Evolutionary conservation across 2,329 filamentous ascomycete species (phyloP).

Genomic region (Didymella pinodella): DNA sequence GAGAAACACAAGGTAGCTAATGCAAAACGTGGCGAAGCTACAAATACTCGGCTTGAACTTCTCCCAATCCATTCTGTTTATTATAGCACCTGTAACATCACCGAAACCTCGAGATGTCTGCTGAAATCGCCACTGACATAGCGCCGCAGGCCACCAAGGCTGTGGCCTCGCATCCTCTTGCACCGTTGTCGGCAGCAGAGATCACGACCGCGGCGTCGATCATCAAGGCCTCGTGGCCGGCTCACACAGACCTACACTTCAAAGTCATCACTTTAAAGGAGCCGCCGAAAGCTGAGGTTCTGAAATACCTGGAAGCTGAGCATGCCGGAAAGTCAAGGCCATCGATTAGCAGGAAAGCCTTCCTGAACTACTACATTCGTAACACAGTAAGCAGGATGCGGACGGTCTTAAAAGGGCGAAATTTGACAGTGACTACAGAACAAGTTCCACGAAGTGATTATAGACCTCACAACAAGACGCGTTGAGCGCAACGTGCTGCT

Average conservation of each 20-base stretch:
- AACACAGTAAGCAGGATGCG: slow-evolving; percentile 60
- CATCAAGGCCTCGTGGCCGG: slow-evolving; percentile 64
- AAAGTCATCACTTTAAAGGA: slow-evolving; percentile 74
- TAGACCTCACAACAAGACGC: slow-evolving; percentile 60
- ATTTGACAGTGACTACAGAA: slow-evolving; percentile 52
- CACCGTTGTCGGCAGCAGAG: slow-evolving; percentile 65
- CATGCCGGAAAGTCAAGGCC: slow-evolving; percentile 61
- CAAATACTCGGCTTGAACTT: slow-evolving; percentile 7
- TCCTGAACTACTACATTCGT: slow-evolving; percentile 65
- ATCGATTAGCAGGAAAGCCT: slow-evolving; percentile 61
- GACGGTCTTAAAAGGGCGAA: not conserved
- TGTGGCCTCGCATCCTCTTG: slow-evolving; percentile 62
- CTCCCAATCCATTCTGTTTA: not conserved
- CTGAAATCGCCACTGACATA: slow-evolving; percentile 38
- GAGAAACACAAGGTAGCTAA: not conserved
- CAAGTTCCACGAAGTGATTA: slow-evolving; percentile 68
- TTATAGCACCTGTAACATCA: slow-evolving; percentile 3
- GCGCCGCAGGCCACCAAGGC: slow-evolving; percentile 33
- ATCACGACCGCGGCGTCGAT: slow-evolving; percentile 61
- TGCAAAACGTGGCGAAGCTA: slow-evolving; percentile 12
- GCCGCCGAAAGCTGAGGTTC: slow-evolving; percentile 65
- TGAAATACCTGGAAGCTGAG: slow-evolving; percentile 71
- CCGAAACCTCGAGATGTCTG: slow-evolving; percentile 36
- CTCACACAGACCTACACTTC: slow-evolving; percentile 64
- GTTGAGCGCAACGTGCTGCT: slow-evolving; percentile 67